A percentile compares a stretch with the other conserved stretches of the same genome.
Evolutionary conservation across 495 filamentous ascomycete species (phyloP).

Genomic region (Penicillium chermesinum): DNA sequence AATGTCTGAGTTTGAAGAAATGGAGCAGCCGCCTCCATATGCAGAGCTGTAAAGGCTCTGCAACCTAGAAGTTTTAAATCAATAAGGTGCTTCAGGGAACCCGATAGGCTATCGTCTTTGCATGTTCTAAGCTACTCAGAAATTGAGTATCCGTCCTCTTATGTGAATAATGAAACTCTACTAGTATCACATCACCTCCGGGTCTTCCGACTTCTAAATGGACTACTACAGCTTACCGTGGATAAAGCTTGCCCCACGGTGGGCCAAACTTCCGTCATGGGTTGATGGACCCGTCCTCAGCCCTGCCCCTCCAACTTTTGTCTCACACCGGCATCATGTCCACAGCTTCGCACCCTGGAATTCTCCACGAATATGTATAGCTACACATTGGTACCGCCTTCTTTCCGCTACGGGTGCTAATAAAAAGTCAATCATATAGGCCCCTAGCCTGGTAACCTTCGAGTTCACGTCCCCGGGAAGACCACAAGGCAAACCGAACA

Average conservation of each 20-base stretch:
- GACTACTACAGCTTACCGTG: no score
- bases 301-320: neutral
- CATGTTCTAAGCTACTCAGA: no score
- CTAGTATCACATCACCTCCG: no score
- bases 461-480: slow-evolving; percentile 42
- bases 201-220: no score
- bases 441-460: slow-evolving; percentile 52
- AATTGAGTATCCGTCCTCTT: no score
- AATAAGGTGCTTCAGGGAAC: no score
- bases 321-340: slow-evolving; percentile 11
- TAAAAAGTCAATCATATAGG: slow-evolving; percentile 24
- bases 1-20: slow-evolving; percentile 38
- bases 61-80: no score
- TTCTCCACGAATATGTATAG: slow-evolving; percentile 40
- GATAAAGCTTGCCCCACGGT: neutral
- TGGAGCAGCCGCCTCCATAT: slow-evolving; percentile 12
- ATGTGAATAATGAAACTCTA: no score
- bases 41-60: slow-evolving; percentile 1
- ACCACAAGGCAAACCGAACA: slow-evolving; percentile 47
- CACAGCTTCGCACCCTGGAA: slow-evolving; percentile 22
- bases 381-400: neutral
- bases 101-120: no score
- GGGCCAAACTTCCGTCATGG: neutral
- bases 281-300: neutral
- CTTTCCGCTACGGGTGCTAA: slow-evolving; percentile 7